Percentiles rank a stretch among this genome's conserved stretches.
These are phyloP conservation scores for Candida coleopterorum DNA, from an alignment of 805 yeast species.

Conservation along the genomic window DNA sequence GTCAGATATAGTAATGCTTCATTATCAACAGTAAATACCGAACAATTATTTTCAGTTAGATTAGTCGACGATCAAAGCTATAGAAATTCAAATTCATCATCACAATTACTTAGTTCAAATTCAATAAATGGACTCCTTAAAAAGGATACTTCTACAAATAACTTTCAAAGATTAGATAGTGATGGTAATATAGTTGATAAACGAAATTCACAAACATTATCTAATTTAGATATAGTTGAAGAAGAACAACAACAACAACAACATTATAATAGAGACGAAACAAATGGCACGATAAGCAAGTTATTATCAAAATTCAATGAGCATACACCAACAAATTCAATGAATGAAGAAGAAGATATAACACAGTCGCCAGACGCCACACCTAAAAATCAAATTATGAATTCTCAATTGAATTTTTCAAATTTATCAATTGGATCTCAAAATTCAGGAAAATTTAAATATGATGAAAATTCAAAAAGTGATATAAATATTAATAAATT, in stretches of 20 bases:
- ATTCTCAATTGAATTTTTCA: constrained; percentile 13
- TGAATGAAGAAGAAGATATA: neutral
- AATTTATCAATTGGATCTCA: constrained; percentile 17
- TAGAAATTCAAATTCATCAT: constrained; percentile 28
- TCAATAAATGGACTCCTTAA: constrained; percentile 21
- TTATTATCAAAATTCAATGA: constrained; percentile 6
- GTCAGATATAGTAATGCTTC: constrained; percentile 71
- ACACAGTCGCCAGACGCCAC: constrained; percentile 3
- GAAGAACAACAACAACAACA: constrained; percentile 28
- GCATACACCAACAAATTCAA: neutral
- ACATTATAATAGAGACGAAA: constrained; percentile 2
- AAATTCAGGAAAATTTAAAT: constrained; percentile 10
- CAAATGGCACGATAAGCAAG: constrained; percentile 5
- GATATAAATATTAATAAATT: constrained; percentile 5
- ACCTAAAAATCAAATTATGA: constrained; percentile 10
- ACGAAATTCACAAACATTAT: constrained; percentile 1
- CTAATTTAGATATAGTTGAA: constrained; percentile 23
- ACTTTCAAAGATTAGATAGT: constrained; percentile 41
- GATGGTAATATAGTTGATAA: constrained; percentile 37
- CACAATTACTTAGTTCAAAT: constrained; percentile 20
- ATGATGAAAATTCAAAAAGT: neutral
- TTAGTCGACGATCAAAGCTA: constrained; percentile 55
- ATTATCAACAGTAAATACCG: constrained; percentile 79
- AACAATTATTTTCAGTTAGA: constrained; percentile 73
- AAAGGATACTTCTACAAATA: constrained; percentile 22